Evolutionary conservation across 2,329 filamentous ascomycete species (phyloP), one percentile per base, ranked within the genome.

Genomic region (Didymella pinodella): DNA sequence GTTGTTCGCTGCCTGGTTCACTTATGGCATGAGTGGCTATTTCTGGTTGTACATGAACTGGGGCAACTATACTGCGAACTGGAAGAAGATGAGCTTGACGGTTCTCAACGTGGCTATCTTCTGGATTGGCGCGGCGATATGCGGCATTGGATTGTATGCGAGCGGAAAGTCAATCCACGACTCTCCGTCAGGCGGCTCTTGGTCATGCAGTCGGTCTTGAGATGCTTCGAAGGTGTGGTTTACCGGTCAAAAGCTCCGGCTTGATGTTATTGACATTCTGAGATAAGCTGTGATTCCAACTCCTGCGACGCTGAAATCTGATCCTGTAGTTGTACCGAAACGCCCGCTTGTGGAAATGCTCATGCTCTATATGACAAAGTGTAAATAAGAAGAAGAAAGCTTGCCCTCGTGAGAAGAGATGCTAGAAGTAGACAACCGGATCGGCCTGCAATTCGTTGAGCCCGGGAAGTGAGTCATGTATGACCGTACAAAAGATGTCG

Each of bases 1-100:
- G 16, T 75, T 89, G 2, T 89, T 90, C 60, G 86, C 84, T 26
- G 85, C 82, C 53, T 90, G 88, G 61, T 91, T 90, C 74, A 87
- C 85, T 34, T 84, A 77, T 57, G 79, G 80, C 0, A 64, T 82
- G 8, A 75, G 72, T 48, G 79, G 77, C 18, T 64, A 78, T 2
- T 81, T 81, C 63, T 82, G 80, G 80, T 65, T 82, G 55, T 78
- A 77, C 61, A 69, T 86, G 51, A 81, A 84, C 63, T 67, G 72
- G 57, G 80, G 78, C 3, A 64, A 70, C 18, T 82, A 76, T 69
- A 76, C 76, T 40, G 74, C 38, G 38, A 61, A 62, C 14, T 65
- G 74, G 34, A 75, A 76, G 61, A 85, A 85, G 72, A 80, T 81
- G 41, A 59, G 60, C 4, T 69, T 85, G 41, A 80, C 80, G 2